Percentiles rank a stretch among this genome's conserved stretches.
Conservation (phyloP, 164 flowering plant genomes). For the Liriodendron chinense region DNA sequence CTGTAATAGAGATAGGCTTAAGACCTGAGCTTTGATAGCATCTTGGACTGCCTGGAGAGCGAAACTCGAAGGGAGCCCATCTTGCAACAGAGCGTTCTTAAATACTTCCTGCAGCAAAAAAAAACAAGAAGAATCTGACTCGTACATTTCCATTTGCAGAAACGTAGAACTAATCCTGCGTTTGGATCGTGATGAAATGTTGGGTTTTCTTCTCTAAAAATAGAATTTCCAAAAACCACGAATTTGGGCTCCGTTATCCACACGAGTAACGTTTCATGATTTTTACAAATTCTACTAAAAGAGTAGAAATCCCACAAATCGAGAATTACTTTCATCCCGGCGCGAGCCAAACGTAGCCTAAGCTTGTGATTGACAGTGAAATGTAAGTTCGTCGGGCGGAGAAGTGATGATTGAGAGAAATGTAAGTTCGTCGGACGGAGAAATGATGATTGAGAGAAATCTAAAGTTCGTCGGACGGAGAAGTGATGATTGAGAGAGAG, state of each 20-base stretch:
- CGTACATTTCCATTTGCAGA: neutral
- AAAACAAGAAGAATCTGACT: neutral
- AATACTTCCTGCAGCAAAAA: slow-evolving; percentile 58
- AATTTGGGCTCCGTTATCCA: neutral
- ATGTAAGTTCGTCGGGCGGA: neutral
- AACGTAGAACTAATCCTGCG: neutral
- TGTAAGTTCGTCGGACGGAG: neutral
- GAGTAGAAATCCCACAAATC: neutral
- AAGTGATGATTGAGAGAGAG: neutral
- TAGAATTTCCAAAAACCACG: neutral
- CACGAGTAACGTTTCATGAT: too few species aligned
- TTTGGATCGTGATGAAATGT: neutral
- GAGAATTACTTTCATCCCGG: neutral
- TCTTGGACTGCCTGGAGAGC: slow-evolving; percentile 90
- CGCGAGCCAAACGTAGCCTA: too few species aligned
- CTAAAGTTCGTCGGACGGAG: neutral
- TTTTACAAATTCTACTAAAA: neutral
- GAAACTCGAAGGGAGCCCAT: slow-evolving; percentile 62
- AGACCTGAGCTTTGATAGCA: slow-evolving; percentile 89
- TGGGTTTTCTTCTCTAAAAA: neutral
- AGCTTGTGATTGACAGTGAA: too few species aligned
- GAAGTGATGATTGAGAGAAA: neutral
- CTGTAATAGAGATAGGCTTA: neutral
- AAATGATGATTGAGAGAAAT: neutral
- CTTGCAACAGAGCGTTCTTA: slow-evolving; percentile 51